Evolutionary conservation across 441 rosid species (phyloP).

Genomic region (Pelargonium fulgidum): DNA sequence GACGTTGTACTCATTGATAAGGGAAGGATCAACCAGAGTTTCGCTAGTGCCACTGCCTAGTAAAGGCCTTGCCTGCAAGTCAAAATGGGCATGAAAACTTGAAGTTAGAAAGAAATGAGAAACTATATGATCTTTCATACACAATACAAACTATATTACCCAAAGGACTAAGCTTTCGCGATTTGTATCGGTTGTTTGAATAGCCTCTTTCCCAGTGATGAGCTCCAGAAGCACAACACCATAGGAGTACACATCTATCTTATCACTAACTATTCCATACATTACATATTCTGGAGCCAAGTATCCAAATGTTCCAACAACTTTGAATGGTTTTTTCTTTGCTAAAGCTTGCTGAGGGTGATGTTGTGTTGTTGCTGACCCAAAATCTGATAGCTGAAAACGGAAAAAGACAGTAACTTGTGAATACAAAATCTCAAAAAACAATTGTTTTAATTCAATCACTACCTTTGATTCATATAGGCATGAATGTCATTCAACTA

Average conservation of each 20-base stretch:
- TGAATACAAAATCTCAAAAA: not conserved
- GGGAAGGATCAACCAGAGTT: slow-evolving; percentile 27
- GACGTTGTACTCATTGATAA: slow-evolving; percentile 25
- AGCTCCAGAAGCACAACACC: slow-evolving; percentile 47
- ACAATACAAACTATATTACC: slow-evolving; percentile 23
- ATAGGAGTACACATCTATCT: slow-evolving; percentile 39
- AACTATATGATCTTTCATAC: not conserved
- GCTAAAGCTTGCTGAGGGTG: slow-evolving; percentile 22
- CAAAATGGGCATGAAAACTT: not conserved
- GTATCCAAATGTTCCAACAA: slow-evolving; percentile 34
- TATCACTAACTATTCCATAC: slow-evolving; percentile 38
- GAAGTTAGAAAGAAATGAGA: not conserved
- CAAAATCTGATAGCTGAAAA: slow-evolving; percentile 36
- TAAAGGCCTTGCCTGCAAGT: slow-evolving; percentile 34
- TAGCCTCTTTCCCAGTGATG: slow-evolving; percentile 38
- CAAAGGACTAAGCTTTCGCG: slow-evolving; percentile 37
- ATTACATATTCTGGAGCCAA: slow-evolving; percentile 38
- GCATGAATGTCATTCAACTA: not conserved
- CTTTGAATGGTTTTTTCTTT: slow-evolving; percentile 19
- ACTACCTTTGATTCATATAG: not conserved
- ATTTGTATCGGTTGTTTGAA: slow-evolving; percentile 23
- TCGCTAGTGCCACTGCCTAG: slow-evolving; percentile 25
- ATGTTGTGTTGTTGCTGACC: slow-evolving; percentile 27
- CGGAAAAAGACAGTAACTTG: not conserved
- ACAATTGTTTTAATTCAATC: not conserved